A percentile compares a stretch with the other conserved stretches of the same genome.
Conservation (phyloP, 352 stramenopile species). For the Phytophthora agathidicida region DNA sequence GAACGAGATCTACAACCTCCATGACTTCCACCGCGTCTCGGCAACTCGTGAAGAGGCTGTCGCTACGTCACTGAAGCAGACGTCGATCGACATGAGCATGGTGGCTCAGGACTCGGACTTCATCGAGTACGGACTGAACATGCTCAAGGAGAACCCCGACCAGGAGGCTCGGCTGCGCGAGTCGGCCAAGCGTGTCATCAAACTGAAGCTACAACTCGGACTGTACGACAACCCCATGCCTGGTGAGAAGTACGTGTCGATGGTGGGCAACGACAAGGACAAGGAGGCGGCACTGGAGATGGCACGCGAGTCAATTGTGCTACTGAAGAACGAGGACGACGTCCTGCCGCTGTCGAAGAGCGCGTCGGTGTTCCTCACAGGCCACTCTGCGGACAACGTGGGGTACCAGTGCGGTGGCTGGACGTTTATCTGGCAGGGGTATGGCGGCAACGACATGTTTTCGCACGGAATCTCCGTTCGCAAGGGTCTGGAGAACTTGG, state of each 20-base stretch:
- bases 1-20: constrained; percentile 89
- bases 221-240: constrained; percentile 72
- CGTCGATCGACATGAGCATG: constrained; percentile 92
- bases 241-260: constrained; percentile 39
- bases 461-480: constrained; percentile 54
- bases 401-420: constrained; percentile 75
- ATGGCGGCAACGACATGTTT: constrained; percentile 56
- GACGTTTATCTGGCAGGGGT: constrained; percentile 83
- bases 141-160: constrained; percentile 43
- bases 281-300: constrained; percentile 52
- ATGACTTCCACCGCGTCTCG: constrained; percentile 56
- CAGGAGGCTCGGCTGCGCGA: constrained; percentile 52
- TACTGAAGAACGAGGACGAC: constrained; percentile 76
- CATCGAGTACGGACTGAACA: constrained; percentile 45
- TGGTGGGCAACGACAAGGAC: constrained; percentile 53
- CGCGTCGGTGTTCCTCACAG: constrained; percentile 63
- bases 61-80: constrained; percentile 62
- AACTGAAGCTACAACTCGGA: constrained; percentile 71
- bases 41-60: constrained; percentile 53
- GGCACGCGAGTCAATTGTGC: constrained; percentile 73
- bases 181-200: constrained; percentile 65
- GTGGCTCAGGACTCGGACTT: constrained; percentile 49
- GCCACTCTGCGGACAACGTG: constrained; percentile 60
- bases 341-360: constrained; percentile 49
- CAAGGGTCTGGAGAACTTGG: constrained; percentile 24